Base-by-base conservation (phyloP, 23 red algal genomes). In the Cyanidiococcus yangmingshanensis region DNA sequence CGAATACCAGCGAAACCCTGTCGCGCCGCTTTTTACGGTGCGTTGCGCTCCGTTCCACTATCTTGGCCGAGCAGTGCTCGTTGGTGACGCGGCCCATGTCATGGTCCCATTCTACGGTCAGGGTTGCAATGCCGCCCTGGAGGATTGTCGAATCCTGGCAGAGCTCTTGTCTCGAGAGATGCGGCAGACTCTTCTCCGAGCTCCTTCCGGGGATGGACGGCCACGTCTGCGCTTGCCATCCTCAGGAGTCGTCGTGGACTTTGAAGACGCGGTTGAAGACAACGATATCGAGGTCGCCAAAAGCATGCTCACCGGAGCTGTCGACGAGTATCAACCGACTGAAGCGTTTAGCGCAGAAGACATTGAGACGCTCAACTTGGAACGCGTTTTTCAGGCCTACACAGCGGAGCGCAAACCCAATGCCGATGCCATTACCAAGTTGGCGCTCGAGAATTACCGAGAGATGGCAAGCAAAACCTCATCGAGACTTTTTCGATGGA, bases 101-200 rank as follows among this genome's bases (percentile, higher is more conserved):
- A 98, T 98, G 74, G 94, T 98, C 37, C 94, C 94, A 7, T 98
- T 98, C 75, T 98, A 89, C 76, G 94, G 94, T 21, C 94, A 98
- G 81, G 94, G 94, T 30, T 91, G 87, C 75, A 98, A 98, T 76
- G 86, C 87, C 41, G 94, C 88, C 37, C 79, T 98, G 63, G 94
- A 98, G 75, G 94, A 89, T 57, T 80, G 74, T 18, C 85, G 85
- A 50, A 71, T 91, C 25, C 71, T 98, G 0, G 82, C 76, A 1
- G 85, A 98, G 24, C 57, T 76, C 1, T 77, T 98, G 29, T 57
- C 78, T 40, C 37, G 57, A 35, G 63, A 71, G 63, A 71, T 71
- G 7, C n/a, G 32, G 12, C 32, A 3, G 12, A 29, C 32, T 25
- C 12, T 21, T 7, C 45, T 54, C 21, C 45, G 45, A 54, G 45